phyloP scores from a whole-genome alignment of 148 eudicot genomes.

The Drosera capensis region DNA sequence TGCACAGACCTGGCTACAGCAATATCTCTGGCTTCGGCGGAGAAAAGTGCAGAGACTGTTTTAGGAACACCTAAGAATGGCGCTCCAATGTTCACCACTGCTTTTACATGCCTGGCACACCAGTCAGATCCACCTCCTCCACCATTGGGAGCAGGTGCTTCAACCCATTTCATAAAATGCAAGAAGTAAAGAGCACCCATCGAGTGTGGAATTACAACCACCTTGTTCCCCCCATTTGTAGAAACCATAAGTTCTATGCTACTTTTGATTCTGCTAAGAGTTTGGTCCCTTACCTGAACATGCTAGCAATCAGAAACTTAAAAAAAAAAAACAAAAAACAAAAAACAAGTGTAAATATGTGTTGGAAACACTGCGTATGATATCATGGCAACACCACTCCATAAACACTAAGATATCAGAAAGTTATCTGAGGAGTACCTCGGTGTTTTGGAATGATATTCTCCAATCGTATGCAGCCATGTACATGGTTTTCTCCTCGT shows the following conservation, averaged over 20 bases:
- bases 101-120: slow-evolving; percentile 83
- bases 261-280: slow-evolving; percentile 78
- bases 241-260: slow-evolving; percentile 88
- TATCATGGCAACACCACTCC: background rate
- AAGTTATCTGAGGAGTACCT: slow-evolving; percentile 23
- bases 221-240: slow-evolving; percentile 84
- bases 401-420: background rate
- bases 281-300: slow-evolving; percentile 77
- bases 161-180: slow-evolving; percentile 99
- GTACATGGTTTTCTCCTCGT: slow-evolving; percentile 86
- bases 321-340: background rate
- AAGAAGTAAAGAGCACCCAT: slow-evolving; percentile 92
- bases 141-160: slow-evolving; percentile 96
- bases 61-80: slow-evolving; percentile 96
- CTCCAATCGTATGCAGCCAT: slow-evolving; percentile 99
- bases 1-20: slow-evolving; percentile 81
- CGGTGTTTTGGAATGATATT: slow-evolving; percentile 76
- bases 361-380: background rate
- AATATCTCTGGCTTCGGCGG: slow-evolving; percentile 91
- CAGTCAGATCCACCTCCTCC: slow-evolving; percentile 94
- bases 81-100: slow-evolving; percentile 91
- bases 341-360: background rate
- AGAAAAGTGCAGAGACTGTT: slow-evolving; percentile 78
- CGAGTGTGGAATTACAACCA: slow-evolving; percentile 86
- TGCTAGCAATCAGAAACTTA: slow-evolving; percentile 8